Conservation (phyloP, 495 filamentous ascomycete genomes). For the Trichoderma asperelloides region DNA sequence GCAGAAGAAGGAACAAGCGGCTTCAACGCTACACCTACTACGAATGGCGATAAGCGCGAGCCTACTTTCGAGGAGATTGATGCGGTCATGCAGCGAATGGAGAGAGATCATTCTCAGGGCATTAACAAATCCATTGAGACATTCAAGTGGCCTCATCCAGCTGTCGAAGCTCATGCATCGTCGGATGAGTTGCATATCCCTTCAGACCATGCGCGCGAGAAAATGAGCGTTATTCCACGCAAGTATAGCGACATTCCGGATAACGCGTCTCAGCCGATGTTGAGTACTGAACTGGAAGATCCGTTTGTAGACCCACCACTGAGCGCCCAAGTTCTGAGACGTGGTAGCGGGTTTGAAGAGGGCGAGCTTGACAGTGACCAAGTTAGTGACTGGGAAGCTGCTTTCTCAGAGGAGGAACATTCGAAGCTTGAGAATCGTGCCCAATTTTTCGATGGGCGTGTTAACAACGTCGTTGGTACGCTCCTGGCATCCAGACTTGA, state of each 20-base stretch:
- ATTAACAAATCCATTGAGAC: conserved; percentile 51
- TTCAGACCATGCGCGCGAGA: conserved; percentile 54
- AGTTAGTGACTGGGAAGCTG: conserved; percentile 85
- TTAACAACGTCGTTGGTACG: conserved; percentile 73
- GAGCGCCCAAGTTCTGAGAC: conserved; percentile 14
- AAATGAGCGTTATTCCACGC: conserved; percentile 66
- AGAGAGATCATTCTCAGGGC: conserved; percentile 59
- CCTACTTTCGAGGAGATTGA: conserved; percentile 74
- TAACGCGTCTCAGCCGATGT: conserved; percentile 22
- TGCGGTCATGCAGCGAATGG: conserved; percentile 73
- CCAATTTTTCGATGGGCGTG: conserved; percentile 78
- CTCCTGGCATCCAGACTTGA: conserved; percentile 66
- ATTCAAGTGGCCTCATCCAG: conserved; percentile 27
- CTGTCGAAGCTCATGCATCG: conserved; percentile 36
- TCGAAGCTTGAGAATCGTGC: conserved; percentile 63
- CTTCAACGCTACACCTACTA: not conserved
- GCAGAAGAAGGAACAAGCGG: not conserved
- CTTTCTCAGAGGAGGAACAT: conserved; percentile 73
- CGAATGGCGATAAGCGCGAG: conserved; percentile 19
- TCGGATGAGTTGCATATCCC: conserved; percentile 47
- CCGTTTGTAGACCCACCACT: conserved; percentile 36
- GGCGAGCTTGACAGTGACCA: conserved; percentile 56
- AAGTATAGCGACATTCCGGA: conserved; percentile 38
- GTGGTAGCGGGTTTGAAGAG: not conserved
- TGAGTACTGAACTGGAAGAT: conserved; percentile 36